phyloP scores from a whole-genome alignment of 2,329 filamentous ascomycete species.

The Cytospora mali region DNA sequence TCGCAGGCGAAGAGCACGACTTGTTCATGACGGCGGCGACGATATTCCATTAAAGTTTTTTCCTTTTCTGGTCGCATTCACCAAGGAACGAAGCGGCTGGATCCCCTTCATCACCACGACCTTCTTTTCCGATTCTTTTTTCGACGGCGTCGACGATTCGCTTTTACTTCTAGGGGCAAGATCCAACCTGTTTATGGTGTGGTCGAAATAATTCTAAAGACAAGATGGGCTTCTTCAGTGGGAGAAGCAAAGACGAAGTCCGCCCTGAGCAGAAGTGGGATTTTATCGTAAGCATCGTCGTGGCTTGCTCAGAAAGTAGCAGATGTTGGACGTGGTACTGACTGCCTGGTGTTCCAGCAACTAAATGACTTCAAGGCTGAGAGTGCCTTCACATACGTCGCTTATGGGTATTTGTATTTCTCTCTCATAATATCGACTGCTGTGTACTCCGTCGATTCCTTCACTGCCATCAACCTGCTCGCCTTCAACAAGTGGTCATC shows the following conservation, averaged over 20 bases:
- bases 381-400: slow-evolving; percentile 75
- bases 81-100: slow-evolving; percentile 20
- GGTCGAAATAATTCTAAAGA: slow-evolving; percentile 19
- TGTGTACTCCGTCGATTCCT: slow-evolving; percentile 88
- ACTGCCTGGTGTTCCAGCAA: slow-evolving; percentile 39
- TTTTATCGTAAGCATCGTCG: slow-evolving; percentile 75
- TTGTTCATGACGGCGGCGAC: slow-evolving; percentile 35
- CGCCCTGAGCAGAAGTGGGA: slow-evolving; percentile 91
- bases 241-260: slow-evolving; percentile 64
- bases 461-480: slow-evolving; percentile 89
- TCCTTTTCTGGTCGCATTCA: slow-evolving; percentile 22
- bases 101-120: slow-evolving; percentile 28
- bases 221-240: slow-evolving; percentile 68
- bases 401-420: slow-evolving; percentile 84
- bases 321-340: slow-evolving; percentile 8
- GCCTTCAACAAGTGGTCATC: slow-evolving; percentile 89
- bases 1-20: slow-evolving; percentile 41
- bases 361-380: slow-evolving; percentile 79
- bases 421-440: slow-evolving; percentile 77
- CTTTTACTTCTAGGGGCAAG: slow-evolving; percentile 25
- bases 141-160: slow-evolving; percentile 33
- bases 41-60: slow-evolving; percentile 10
- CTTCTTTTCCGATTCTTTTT: slow-evolving; percentile 25
- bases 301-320: neutral
- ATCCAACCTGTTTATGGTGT: slow-evolving; percentile 22